Percentiles rank a stretch among this genome's conserved stretches.
phyloP scores from a whole-genome alignment of 2,329 filamentous ascomycete species.

The Mariannaea elegans region DNA sequence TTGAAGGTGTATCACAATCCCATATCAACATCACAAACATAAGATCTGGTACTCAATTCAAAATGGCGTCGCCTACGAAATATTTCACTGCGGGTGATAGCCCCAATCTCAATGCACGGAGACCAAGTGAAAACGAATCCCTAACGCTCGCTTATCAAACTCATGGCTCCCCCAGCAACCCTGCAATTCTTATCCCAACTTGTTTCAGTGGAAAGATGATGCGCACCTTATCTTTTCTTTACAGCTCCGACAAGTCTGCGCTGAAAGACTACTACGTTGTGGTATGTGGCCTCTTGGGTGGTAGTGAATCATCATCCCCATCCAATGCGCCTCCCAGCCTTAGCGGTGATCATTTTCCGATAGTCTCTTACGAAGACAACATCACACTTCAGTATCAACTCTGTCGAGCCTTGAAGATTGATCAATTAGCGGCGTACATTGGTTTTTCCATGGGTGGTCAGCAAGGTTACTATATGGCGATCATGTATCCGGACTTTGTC shows the following conservation, averaged over 20 bases:
- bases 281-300: constrained; percentile 6
- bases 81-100: constrained; percentile 1
- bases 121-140: not conserved
- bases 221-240: constrained; percentile 4
- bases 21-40: too few species aligned
- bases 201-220: constrained; percentile 7
- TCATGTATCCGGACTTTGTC: constrained; percentile 14
- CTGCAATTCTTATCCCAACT: constrained; percentile 8
- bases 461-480: constrained; percentile 11
- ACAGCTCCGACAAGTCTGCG: not conserved
- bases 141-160: constrained; percentile 13
- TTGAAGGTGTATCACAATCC: too few species aligned
- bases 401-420: not conserved
- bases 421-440: constrained; percentile 9
- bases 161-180: not conserved
- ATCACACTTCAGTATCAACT: constrained; percentile 1
- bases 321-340: not conserved
- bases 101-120: not conserved
- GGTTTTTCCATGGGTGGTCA: constrained; percentile 12
- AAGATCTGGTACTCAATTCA: too few species aligned
- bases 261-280: constrained; percentile 7
- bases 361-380: constrained; percentile 9
- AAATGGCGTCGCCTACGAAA: not conserved
- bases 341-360: not conserved
- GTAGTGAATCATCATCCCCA: constrained; percentile 9